Base-by-base conservation (phyloP, 441 rosid species). In the Arabidopsis hybrid region DNA sequence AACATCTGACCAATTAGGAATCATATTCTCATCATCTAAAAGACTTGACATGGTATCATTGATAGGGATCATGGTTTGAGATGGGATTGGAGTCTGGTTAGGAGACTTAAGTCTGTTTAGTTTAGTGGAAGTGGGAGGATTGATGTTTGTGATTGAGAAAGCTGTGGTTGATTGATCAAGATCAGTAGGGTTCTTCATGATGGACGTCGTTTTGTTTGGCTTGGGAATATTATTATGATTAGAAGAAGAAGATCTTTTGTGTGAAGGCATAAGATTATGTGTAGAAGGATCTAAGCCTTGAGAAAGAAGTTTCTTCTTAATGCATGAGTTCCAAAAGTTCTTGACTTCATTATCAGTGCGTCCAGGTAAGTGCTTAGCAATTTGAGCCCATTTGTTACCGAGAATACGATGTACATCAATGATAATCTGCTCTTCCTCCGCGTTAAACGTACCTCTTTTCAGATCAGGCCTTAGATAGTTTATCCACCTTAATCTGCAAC, bases 341-440 rank as follows among this genome's bases (percentile, higher is more conserved):
- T 88, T 88, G 62, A 89, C 88, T 75, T 89, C 95, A 32, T 89
- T 89, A 72, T 89, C 92, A 11, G 95, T 89, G 63, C 95, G 83
- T 39, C 95, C 95, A 0, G 95, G 92, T 2, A 89, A 77, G 60
- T 89, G 94, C 74, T 87, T 89, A 2, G 94, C 91, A 78, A 89
- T 89, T 59, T 87, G 94, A 65, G 94, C 89, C 94, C 92, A 89
- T 75, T 90, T 89, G 86, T 90, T 88, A 76, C 96, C 96, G 59
- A 88, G 78, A 74, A 88, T 87, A 65, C 91, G 86, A 69, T 90
- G 96, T 29, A 81, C 86, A 67, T 88, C 90, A 45, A 88, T 87
- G 62, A 90, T 90, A 2, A 86, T 79, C 57, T 84, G 85, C 73
- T 86, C 96, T 81, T 90, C 91, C 57, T 82, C 83, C 0, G 83